These are phyloP conservation scores for Orbilia ellipsospora DNA, from an alignment of 2,329 filamentous ascomycete species.

Conservation along the genomic window DNA sequence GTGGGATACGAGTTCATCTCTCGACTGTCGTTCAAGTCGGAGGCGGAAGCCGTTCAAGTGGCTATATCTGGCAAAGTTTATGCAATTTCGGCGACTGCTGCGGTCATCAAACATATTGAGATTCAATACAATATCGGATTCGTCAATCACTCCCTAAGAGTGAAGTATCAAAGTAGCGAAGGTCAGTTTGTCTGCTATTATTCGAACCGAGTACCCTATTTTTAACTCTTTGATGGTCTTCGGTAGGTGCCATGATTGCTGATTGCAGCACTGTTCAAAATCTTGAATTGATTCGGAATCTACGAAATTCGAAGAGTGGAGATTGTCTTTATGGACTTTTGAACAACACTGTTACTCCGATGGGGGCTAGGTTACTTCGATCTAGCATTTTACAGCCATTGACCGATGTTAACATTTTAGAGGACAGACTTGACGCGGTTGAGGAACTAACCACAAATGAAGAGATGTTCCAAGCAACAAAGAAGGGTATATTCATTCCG, in stretches of 20 bases:
- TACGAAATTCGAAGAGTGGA: slow-evolving; percentile 79
- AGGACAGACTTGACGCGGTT: slow-evolving; percentile 80
- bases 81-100: slow-evolving; percentile 58
- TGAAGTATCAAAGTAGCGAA: slow-evolving; percentile 74
- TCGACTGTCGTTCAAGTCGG: slow-evolving; percentile 80
- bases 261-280: slow-evolving; percentile 87
- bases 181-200: no score
- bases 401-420: slow-evolving; percentile 75
- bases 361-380: slow-evolving; percentile 85
- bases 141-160: slow-evolving; percentile 80
- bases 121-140: slow-evolving; percentile 75
- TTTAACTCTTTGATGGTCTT: no score
- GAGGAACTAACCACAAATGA: slow-evolving; percentile 84
- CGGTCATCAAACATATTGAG: slow-evolving; percentile 78
- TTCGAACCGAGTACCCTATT: no score
- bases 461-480: slow-evolving; percentile 82
- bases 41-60: slow-evolving; percentile 75
- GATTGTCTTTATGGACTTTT: slow-evolving; percentile 85
- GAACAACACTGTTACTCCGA: slow-evolving; percentile 85
- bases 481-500: slow-evolving; percentile 69
- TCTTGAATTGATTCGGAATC: slow-evolving; percentile 89
- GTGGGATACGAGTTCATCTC: slow-evolving; percentile 81
- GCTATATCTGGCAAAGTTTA: slow-evolving; percentile 58
- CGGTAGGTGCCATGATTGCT: slow-evolving; percentile 90
- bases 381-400: slow-evolving; percentile 90